Evolutionary conservation across 305 asterid species (phyloP).

Genomic region (Fraxinus greggii): DNA sequence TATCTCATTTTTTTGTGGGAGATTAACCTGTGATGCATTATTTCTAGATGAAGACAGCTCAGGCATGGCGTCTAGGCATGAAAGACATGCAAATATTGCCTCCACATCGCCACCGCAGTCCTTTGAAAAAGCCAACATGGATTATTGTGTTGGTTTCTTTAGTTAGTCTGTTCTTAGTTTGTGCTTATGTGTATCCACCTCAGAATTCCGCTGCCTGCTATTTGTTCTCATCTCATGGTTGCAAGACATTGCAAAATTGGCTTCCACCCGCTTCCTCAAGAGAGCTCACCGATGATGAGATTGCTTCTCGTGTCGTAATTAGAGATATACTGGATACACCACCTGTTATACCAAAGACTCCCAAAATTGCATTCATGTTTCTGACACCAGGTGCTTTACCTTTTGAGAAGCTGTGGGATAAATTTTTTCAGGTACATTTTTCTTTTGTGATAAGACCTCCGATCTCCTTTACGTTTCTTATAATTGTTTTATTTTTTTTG

Average conservation of each 20-base stretch:
- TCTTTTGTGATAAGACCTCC: background rate
- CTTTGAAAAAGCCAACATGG: slow-evolving; percentile 64
- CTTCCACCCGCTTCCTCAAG: slow-evolving; percentile 67
- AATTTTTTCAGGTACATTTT: slow-evolving; percentile 53
- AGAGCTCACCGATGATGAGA: slow-evolving; percentile 60
- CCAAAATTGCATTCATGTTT: slow-evolving; percentile 61
- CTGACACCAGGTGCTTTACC: slow-evolving; percentile 58
- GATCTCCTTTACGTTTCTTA: background rate
- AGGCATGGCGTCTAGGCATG: slow-evolving; percentile 58
- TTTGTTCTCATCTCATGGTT: slow-evolving; percentile 55
- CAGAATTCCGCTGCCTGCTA: slow-evolving; percentile 59
- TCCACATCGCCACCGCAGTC: slow-evolving; percentile 58
- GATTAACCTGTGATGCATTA: slow-evolving; percentile 50
- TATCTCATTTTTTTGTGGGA: slow-evolving; percentile 23
- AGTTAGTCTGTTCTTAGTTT: slow-evolving; percentile 59
- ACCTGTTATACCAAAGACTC: slow-evolving; percentile 31
- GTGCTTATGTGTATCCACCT: slow-evolving; percentile 65
- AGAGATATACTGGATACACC: slow-evolving; percentile 45
- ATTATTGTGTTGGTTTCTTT: slow-evolving; percentile 59
- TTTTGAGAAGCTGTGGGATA: slow-evolving; percentile 63
- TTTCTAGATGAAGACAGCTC: slow-evolving; percentile 57
- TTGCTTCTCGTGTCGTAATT: slow-evolving; percentile 62
- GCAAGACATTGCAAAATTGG: slow-evolving; percentile 54
- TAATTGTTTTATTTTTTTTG: background rate
- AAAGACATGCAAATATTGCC: slow-evolving; percentile 58